These are phyloP conservation scores for Lotus japonicus DNA, from an alignment of 306 rosid species.

Conservation along the genomic window DNA sequence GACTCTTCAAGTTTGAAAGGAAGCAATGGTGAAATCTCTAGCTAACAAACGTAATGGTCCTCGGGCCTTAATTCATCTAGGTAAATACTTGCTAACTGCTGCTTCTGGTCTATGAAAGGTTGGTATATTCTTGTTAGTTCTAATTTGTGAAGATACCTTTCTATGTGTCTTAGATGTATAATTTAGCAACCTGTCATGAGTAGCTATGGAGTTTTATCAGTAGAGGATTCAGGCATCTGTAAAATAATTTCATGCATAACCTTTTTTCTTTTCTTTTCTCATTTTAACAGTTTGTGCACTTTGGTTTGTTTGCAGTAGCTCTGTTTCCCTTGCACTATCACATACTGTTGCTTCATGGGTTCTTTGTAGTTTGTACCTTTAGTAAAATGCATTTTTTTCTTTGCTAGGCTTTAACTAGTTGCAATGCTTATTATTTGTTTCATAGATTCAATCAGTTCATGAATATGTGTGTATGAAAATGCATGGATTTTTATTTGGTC, in stretches of 20 bases:
- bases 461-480: not conserved
- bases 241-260: slow-evolving; percentile 33
- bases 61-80: slow-evolving; percentile 17
- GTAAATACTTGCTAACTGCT: slow-evolving; percentile 40
- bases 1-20: slow-evolving; percentile 33
- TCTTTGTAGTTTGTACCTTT: not conserved
- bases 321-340: not conserved
- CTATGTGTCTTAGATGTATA: slow-evolving; percentile 27
- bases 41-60: slow-evolving; percentile 17
- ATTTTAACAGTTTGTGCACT: not conserved
- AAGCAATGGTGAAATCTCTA: slow-evolving; percentile 30
- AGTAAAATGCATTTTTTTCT: not conserved
- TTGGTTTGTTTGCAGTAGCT: not conserved
- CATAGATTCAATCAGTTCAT: not conserved
- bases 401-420: not conserved
- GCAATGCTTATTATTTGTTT: not conserved
- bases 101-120: slow-evolving; percentile 25
- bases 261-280: not conserved
- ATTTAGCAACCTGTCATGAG: slow-evolving; percentile 12
- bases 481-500: too few relatives aligned
- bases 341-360: not conserved
- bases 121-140: slow-evolving; percentile 31
- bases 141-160: slow-evolving; percentile 24
- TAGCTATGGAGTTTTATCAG: slow-evolving; percentile 25
- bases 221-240: slow-evolving; percentile 38